Evolutionary conservation across 495 filamentous ascomycete genomes (phyloP).

Genomic region (Penicillium crystallinum): DNA sequence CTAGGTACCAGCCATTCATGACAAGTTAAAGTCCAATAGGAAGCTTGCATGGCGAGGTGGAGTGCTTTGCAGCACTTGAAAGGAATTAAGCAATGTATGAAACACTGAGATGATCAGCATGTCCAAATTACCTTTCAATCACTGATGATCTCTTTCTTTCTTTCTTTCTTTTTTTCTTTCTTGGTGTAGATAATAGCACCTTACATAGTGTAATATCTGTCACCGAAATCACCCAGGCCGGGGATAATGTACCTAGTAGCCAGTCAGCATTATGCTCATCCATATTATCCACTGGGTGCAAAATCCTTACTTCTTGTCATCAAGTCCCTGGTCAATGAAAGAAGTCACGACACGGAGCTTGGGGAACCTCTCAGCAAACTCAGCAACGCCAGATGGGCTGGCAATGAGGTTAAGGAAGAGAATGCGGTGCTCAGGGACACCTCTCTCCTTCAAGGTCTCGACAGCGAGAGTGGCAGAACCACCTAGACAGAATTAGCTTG

Average conservation of each 20-base stretch:
- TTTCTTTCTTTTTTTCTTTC: not conserved
- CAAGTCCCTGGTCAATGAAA: constrained; percentile 89
- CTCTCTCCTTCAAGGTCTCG: constrained; percentile 79
- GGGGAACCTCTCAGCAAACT: constrained; percentile 89
- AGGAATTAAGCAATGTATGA: not conserved
- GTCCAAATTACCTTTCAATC: not conserved
- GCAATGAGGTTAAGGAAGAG: constrained; percentile 95
- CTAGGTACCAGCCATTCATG: not conserved
- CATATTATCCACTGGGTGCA: not conserved
- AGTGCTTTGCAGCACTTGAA: not conserved
- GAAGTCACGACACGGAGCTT: constrained; percentile 91
- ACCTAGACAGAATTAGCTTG: constrained; percentile 45
- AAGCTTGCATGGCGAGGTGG: not conserved
- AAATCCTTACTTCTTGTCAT: constrained; percentile 85
- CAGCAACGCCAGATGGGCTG: constrained; percentile 83
- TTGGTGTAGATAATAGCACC: not conserved
- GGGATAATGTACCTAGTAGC: constrained; percentile 83
- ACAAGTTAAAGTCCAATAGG: not conserved
- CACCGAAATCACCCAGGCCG: constrained; percentile 93
- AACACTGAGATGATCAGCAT: not conserved
- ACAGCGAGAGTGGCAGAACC: constrained; percentile 96
- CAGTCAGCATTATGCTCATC: constrained; percentile 12
- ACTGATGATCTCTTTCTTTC: not conserved
- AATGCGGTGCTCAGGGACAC: constrained; percentile 91
- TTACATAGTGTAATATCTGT: constrained; percentile 91